phyloP scores from a whole-genome alignment of 495 filamentous ascomycete species.

The Chaetomium fimeti region DNA sequence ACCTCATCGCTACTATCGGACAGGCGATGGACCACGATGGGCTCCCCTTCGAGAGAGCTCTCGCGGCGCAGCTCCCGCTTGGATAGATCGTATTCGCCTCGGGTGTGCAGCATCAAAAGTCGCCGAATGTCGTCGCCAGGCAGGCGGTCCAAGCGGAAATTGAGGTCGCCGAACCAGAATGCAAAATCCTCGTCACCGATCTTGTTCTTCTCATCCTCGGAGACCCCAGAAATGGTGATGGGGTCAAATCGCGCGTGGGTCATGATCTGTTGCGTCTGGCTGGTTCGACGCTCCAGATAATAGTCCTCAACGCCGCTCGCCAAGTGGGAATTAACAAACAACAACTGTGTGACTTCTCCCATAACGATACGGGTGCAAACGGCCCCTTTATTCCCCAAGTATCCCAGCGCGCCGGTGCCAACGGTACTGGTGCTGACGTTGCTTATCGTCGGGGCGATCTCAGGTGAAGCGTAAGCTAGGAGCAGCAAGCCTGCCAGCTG shows the following conservation, averaged over 20 bases:
- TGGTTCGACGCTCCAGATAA: slow-evolving; percentile 78
- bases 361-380: slow-evolving; percentile 78
- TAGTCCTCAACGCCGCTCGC: slow-evolving; percentile 78
- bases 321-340: slow-evolving; percentile 89
- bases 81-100: slow-evolving; percentile 66
- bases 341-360: slow-evolving; percentile 82
- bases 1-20: slow-evolving; percentile 41
- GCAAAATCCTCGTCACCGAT: slow-evolving; percentile 89
- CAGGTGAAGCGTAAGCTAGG: slow-evolving; percentile 80
- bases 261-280: slow-evolving; percentile 80
- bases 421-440: slow-evolving; percentile 75
- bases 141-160: slow-evolving; percentile 86
- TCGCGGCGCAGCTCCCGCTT: slow-evolving; percentile 38
- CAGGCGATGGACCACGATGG: slow-evolving; percentile 39
- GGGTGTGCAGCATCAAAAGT: slow-evolving; percentile 77
- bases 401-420: slow-evolving; percentile 85
- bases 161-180: slow-evolving; percentile 97
- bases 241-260: slow-evolving; percentile 71
- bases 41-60: slow-evolving; percentile 43
- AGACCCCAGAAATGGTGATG: slow-evolving; percentile 57
- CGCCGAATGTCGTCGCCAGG: slow-evolving; percentile 87
- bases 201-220: slow-evolving; percentile 56
- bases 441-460: slow-evolving; percentile 65
- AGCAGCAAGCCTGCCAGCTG: slow-evolving; percentile 84
- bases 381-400: slow-evolving; percentile 94